Conservation (phyloP, 2,329 filamentous ascomycete species). For the Amesomyces nigricolor region DNA sequence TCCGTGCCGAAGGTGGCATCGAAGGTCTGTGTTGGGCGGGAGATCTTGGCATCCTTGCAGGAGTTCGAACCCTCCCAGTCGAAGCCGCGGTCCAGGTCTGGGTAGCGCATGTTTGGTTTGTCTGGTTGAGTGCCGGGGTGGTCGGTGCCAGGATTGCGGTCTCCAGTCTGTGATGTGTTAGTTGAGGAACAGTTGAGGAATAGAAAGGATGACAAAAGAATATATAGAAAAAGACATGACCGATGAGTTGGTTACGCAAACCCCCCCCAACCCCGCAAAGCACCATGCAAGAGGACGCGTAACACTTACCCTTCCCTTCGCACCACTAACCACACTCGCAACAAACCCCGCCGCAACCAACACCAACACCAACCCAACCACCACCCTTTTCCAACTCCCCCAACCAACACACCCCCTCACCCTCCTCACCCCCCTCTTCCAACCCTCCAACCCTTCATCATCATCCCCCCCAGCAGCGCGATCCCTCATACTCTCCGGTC, state of each 20-base stretch:
- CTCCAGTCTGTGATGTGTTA: constrained; percentile 8
- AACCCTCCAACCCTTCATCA: constrained; percentile 22
- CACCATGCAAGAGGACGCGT: constrained; percentile 7
- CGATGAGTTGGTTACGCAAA: neutral
- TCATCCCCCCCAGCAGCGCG: constrained; percentile 25
- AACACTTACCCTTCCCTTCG: constrained; percentile 27
- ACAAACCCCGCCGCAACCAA: constrained; percentile 31
- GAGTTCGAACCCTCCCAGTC: constrained; percentile 14
- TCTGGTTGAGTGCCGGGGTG: neutral
- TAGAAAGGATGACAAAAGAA: neutral
- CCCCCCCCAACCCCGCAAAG: too few relatives aligned
- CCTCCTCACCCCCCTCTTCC: constrained; percentile 29
- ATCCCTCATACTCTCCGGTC: constrained; percentile 43
- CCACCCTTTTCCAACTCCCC: constrained; percentile 28
- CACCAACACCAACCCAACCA: constrained; percentile 30
- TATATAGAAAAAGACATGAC: neutral
- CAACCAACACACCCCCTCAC: constrained; percentile 26
- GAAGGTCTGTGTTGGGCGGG: constrained; percentile 30
- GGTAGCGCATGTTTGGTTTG: constrained; percentile 25
- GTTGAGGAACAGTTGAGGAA: neutral
- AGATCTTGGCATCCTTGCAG: constrained; percentile 26
- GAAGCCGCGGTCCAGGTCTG: constrained; percentile 25
- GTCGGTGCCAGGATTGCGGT: constrained; percentile 1
- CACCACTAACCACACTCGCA: constrained; percentile 25
- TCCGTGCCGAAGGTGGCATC: constrained; percentile 33